phyloP scores from a whole-genome alignment of 805 yeast species.

The Spathaspora gorwiae region DNA sequence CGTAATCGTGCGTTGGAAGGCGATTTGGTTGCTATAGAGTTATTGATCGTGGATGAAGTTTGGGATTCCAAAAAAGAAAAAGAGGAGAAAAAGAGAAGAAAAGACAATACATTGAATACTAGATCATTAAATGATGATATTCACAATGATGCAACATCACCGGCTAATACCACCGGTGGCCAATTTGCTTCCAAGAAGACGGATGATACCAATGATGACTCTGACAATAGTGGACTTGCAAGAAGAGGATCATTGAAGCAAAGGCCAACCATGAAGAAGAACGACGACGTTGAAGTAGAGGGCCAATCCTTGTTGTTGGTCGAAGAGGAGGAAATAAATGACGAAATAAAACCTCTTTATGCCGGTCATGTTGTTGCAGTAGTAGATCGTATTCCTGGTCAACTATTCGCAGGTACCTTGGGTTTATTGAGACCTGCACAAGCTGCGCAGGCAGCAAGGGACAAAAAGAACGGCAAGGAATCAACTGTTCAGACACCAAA shows the following conservation, averaged over 20 bases:
- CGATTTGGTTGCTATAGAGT: constrained; percentile 92
- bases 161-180: constrained; percentile 12
- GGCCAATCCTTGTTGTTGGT: constrained; percentile 89
- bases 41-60: constrained; percentile 92
- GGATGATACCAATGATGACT: constrained; percentile 22
- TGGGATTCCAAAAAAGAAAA: constrained; percentile 96
- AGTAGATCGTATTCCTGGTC: constrained; percentile 95
- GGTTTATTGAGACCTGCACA: constrained; percentile 95
- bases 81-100: constrained; percentile 93
- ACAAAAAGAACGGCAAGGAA: constrained; percentile 43
- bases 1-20: constrained; percentile 97
- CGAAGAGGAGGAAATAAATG: constrained; percentile 94
- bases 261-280: constrained; percentile 94
- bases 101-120: constrained; percentile 47
- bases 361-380: constrained; percentile 99
- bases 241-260: constrained; percentile 91
- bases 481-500: constrained; percentile 41
- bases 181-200: constrained; percentile 3
- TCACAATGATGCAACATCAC: constrained; percentile 72
- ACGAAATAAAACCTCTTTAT: constrained; percentile 86
- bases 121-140: constrained; percentile 56
- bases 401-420: constrained; percentile 87
- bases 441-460: constrained; percentile 78
- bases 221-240: constrained; percentile 36
- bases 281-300: constrained; percentile 97